Evolutionary conservation across 2,329 filamentous ascomycete genomes (phyloP), one percentile per base, ranked within the genome.

Genomic region (Alternaria triticina): DNA sequence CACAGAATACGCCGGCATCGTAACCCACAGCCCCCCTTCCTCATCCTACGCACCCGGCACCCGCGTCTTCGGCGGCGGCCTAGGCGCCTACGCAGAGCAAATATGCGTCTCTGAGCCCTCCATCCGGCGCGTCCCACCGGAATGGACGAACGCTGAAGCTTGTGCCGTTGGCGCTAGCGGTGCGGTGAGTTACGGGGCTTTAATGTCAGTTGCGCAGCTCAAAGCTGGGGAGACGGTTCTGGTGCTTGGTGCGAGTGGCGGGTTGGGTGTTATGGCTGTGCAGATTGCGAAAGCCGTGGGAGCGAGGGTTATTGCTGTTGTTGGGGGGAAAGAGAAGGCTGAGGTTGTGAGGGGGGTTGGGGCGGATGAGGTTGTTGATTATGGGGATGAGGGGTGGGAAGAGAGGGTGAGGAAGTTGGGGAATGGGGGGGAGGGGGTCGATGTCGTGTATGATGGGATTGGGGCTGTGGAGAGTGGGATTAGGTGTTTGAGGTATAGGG

Each of bases 391-490:
- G 12, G 74, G 79, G 0, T 90, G 87, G 88, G 84, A 83, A 70
- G 77, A 84, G n/a, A 69, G 79, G 13, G 83, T 89, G 3, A 76
- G 83, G n/a, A 73, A 77, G 3, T 65, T 84, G 20, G 88, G 86
- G 0, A 76, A 74, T 1, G 80, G 74, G 1, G 82, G 83, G 0
- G 77, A 80, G 28, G 87, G 87, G 0, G 87, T 86, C 2, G 83
- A 89, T 76, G 81, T 88, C 0, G 84, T 89, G 12, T 86, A 86
- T 43, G 87, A 90, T 76, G 82, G 84, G 8, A 86, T 89, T 11
- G 87, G 87, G 1, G 80, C 86, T 23, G 85, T 89, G 8, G 82
- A 85, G 63, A 82, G 82, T 61, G 86, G 85, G 43, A 72, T 89
- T 27, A 83, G 83, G 61, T 87, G 86, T 66, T 75, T 87, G 30